Conservation (phyloP, 2,329 filamentous ascomycete species). For the Cucurbitaria berberidis region DNA sequence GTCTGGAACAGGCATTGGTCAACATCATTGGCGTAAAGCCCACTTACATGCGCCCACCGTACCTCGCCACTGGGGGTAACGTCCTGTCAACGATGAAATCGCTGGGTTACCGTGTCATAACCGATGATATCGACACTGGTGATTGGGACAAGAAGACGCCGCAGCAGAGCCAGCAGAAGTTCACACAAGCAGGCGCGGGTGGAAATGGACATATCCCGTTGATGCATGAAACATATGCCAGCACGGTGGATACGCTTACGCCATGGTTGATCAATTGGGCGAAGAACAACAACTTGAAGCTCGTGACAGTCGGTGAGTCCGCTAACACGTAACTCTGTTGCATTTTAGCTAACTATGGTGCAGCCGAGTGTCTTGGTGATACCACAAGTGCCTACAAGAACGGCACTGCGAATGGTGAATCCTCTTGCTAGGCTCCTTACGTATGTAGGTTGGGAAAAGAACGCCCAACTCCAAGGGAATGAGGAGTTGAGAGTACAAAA, state of each 20-base stretch:
- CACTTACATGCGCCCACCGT: conserved; percentile 48
- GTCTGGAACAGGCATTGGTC: conserved; percentile 42
- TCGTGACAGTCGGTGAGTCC: conserved; percentile 45
- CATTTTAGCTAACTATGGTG: conserved; percentile 12
- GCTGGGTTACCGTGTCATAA: conserved; percentile 46
- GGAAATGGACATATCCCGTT: conserved; percentile 46
- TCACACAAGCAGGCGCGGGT: conserved; percentile 38
- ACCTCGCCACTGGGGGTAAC: conserved; percentile 42
- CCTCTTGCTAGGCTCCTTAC: not conserved
- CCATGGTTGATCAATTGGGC: conserved; percentile 49
- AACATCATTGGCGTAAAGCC: conserved; percentile 48
- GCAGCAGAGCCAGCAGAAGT: conserved; percentile 41
- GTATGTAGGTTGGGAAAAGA: not conserved
- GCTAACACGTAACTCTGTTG: not conserved
- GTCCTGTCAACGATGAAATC: conserved; percentile 43
- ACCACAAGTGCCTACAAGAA: conserved; percentile 29
- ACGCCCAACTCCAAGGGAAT: too few relatives aligned
- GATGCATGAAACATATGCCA: conserved; percentile 46
- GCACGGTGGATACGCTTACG: conserved; percentile 42
- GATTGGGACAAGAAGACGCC: conserved; percentile 45
- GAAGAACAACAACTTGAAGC: conserved; percentile 43
- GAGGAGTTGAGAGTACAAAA: not conserved
- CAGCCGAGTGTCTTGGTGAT: conserved; percentile 44
- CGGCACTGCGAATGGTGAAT: not conserved
- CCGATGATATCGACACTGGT: conserved; percentile 41